Evolutionary conservation across 2,329 filamentous ascomycete genomes (phyloP), one percentile per base, ranked within the genome.

Genomic region (Incumbomyces lentus): DNA sequence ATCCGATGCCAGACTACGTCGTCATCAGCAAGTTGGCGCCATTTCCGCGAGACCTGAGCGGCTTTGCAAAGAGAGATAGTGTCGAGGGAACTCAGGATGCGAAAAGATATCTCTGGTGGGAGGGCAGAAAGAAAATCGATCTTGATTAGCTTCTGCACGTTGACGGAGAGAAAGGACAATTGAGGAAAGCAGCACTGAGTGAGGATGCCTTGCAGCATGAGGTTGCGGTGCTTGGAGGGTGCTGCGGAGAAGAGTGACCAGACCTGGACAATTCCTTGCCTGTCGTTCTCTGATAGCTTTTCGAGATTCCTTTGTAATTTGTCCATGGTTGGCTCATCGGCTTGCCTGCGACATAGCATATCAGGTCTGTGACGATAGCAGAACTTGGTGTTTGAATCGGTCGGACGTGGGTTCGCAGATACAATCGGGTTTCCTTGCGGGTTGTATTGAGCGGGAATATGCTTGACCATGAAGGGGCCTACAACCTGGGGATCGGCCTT

Each of bases 161-260:
- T 86, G 51, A 86, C 81, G 1, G 90, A 92, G 48, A 98, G 82
- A 55, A 86, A 89, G 29, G 92, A 96, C 6, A 98, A 78, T 60
- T 98, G 92, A 1, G 92, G 90, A 60, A 98, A 96, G 68, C 92
- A 98, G 65, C 90, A 96, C 64, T 96, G 89, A 0, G 90, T 84
- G 51, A 98, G 81, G 58, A 98, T 90, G 55, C 92, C 92, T 63
- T 95, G 88, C 6, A 98, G 76, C 86, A 98, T 96, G 49, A 98
- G 75, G 53, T 94, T 90, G 56, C 92, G 82, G 60, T 96, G 90
- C 62, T 93, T 95, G 8, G 87, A 78, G 0, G 92, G 92, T 0
- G 92, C 89, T 33, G 92, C 92, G 0, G 90, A 96, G 70, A 98
- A 98, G 40, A 96, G 74, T 0, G 90, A 94, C 92, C 92, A 98